Base-by-base conservation (phyloP, 345 rosid genomes). In the Eucalyptus brandiana region DNA sequence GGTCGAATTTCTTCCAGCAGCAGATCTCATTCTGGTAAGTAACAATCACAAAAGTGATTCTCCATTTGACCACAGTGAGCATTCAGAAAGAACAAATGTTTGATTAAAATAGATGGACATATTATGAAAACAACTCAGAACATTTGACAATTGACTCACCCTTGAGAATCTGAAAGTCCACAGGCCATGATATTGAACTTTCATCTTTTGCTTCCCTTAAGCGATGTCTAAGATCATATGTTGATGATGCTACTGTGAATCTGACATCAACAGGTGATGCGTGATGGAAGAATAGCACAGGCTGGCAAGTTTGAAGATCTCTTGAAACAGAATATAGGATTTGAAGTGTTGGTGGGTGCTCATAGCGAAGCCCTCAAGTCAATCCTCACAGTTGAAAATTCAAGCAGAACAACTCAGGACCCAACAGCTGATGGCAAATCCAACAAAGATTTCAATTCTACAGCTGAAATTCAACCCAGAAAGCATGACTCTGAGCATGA, bases 1-100 rank as follows among this genome's bases (percentile, higher is more conserved):
- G 95, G 98, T 97, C 26, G 99, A 97, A 94, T 96, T 97, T 93
- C 98, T 97, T 89, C 98, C 98, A 34, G 97, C 97, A 18, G 99
- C 99, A 88, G 99, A 97, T 93, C 92, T 95, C 89, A 97, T 97
- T 92, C 91, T 97, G 96, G 99, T 97, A 95, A 91, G 94, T 87
- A 37, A 60, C 58, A 21, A 53, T 34, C 86, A 44, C 40, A 90
- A 97, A 72, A 76, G 87, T 49, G 32, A 37, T 42, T 54, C 17
- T 42, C 50, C 50, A 42, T 47, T 87, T 58, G 54, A 47, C 47
- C 47, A 21, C 15, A 12, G 47, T 40, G 85, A 76, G 42, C 42
- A 7, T 40, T 40, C 85, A 40, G 47, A 72, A 72, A 72, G 8
- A 37, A 40, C 83, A 40, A 13, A 40, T 76, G 42, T 21, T 65